phyloP scores from a whole-genome alignment of 2,329 filamentous ascomycete species.

The Penicillium sp. region DNA sequence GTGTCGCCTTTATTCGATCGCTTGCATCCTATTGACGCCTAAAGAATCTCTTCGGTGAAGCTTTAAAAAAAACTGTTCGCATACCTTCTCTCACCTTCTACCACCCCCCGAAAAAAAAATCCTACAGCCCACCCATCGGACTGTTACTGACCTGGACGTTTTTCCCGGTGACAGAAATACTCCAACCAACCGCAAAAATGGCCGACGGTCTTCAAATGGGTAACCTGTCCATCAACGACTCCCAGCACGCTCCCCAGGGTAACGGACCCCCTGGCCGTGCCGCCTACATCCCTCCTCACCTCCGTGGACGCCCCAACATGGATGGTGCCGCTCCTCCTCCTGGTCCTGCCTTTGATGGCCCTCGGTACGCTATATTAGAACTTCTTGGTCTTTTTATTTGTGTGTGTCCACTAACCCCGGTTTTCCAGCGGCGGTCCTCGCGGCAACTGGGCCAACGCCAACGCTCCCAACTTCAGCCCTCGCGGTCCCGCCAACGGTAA shows the following conservation, averaged over 20 bases:
- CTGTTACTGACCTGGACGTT: conserved; percentile 16
- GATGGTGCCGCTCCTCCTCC: conserved; percentile 43
- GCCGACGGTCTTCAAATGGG: conserved; percentile 47
- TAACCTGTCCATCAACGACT: conserved; percentile 60
- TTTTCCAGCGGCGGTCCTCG: conserved; percentile 34
- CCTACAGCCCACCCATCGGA: neutral
- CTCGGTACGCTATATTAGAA: conserved; percentile 37
- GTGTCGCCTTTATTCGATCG: conserved; percentile 6
- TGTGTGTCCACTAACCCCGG: conserved; percentile 17
- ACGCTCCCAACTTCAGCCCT: conserved; percentile 62
- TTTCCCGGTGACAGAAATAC: conserved; percentile 8
- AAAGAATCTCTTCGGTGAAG: conserved; percentile 19
- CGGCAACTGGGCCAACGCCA: conserved; percentile 60
- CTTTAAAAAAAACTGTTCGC: conserved; percentile 19
- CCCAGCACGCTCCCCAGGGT: conserved; percentile 60
- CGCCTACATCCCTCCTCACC: conserved; percentile 69
- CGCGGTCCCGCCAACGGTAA: conserved; percentile 46
- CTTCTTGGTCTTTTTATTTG: neutral
- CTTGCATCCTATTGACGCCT: conserved; percentile 15
- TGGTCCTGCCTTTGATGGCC: conserved; percentile 37
- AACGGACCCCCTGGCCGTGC: conserved; percentile 57
- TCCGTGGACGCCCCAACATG: conserved; percentile 53
- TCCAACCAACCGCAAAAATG: conserved; percentile 37
- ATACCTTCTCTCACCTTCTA: conserved; percentile 7
- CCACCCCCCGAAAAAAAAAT: conserved; percentile 1